phyloP scores from a whole-genome alignment of 305 asterid species.

The Solanum aculeatissimum region DNA sequence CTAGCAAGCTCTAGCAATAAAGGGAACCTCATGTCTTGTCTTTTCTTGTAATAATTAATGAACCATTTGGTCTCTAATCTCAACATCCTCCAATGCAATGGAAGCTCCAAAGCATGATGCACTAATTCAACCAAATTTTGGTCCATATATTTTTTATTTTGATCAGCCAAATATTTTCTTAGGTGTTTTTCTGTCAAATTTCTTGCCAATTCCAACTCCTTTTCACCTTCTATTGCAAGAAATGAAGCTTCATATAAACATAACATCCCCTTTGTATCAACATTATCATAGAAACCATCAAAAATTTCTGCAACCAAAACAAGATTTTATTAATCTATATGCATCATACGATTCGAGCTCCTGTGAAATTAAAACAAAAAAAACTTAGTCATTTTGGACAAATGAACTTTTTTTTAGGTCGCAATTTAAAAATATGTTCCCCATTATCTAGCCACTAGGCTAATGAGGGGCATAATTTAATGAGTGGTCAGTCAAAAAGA shows the following conservation, averaged over 20 bases:
- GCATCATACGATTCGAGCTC: not conserved
- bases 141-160: not conserved
- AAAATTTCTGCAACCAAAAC: constrained; percentile 17
- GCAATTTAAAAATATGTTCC: too few species aligned
- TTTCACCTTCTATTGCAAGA: constrained; percentile 15
- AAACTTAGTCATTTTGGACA: not conserved
- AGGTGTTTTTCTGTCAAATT: constrained; percentile 16
- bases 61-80: constrained; percentile 35
- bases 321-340: not conserved
- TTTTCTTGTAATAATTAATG: constrained; percentile 16
- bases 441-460: too few species aligned
- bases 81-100: constrained; percentile 34
- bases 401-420: too few species aligned
- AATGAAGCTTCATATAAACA: constrained; percentile 30
- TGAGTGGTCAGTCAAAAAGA: too few species aligned
- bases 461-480: too few species aligned
- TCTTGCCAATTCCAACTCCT: constrained; percentile 21
- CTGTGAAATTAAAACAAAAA: rapidly evolving
- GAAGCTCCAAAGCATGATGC: constrained; percentile 31
- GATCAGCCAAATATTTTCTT: not conserved
- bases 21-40: constrained; percentile 2
- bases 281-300: constrained; percentile 6
- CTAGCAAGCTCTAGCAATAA: constrained; percentile 29
- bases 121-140: constrained; percentile 6
- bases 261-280: constrained; percentile 28